These are phyloP conservation scores for Colletotrichum cordylinicola DNA, from an alignment of 2,329 filamentous ascomycete species.

Conservation along the genomic window DNA sequence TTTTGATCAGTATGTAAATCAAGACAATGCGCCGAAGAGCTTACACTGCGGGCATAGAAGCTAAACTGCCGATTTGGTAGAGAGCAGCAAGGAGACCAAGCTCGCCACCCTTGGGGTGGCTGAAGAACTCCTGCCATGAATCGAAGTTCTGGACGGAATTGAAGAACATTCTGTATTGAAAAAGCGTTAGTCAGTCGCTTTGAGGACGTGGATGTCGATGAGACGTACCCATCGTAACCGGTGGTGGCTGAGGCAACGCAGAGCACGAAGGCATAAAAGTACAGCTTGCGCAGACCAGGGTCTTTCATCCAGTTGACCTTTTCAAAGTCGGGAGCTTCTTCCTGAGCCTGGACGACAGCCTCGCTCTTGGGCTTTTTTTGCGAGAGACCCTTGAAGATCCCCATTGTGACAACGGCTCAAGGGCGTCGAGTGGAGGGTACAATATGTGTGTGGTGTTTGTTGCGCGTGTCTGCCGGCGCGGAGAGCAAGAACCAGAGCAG, in stretches of 20 bases:
- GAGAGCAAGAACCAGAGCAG: conserved; percentile 6
- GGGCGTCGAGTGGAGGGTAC: background rate
- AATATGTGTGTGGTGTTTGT: background rate
- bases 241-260: conserved; percentile 62
- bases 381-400: conserved; percentile 10
- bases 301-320: conserved; percentile 59
- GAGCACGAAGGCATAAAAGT: conserved; percentile 56
- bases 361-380: conserved; percentile 19
- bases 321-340: conserved; percentile 56
- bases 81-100: conserved; percentile 62
- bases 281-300: conserved; percentile 61
- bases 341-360: conserved; percentile 35
- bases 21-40: background rate
- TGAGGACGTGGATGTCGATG: background rate
- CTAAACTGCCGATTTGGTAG: conserved; percentile 65
- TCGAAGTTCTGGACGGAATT: conserved; percentile 49
- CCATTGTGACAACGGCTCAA: conserved; percentile 8
- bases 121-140: conserved; percentile 53
- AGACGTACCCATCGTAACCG: conserved; percentile 57
- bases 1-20: background rate
- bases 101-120: conserved; percentile 45
- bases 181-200: background rate
- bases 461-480: background rate
- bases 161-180: conserved; percentile 44
- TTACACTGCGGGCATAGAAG: conserved; percentile 61